Evolutionary conservation across 2,329 filamentous ascomycete species (phyloP), one percentile per base, ranked within the genome.

Genomic region (Karstenula rhodostoma): DNA sequence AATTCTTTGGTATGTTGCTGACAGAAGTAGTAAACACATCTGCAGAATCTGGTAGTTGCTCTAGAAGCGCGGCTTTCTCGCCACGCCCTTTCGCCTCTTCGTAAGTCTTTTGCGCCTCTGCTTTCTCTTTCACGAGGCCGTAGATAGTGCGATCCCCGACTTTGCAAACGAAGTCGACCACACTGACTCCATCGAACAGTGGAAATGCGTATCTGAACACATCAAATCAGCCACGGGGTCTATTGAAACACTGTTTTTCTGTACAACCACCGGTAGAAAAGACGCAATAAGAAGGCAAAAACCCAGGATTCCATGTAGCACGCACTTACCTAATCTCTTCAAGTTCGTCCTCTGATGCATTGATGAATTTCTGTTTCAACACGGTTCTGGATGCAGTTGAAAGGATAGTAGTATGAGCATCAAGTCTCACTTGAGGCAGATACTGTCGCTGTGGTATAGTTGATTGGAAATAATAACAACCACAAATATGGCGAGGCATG

Each of bases 11-110:
- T 1, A 92, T 82, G 64, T 90, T 91, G 23, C 89, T 89, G 1
- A 93, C 77, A 0, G 82, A 85, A 0, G 89, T 89, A 5, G 82
- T 86, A 70, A 91, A 92, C 35, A 90, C 84, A 67, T 92, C 89
- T 2, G 84, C 80, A 1, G 86, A 81, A 25, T 83, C 76, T 0
- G 81, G 78, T 0, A 86, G 79, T 68, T 89, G 86, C 65, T 90
- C 85, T 1, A 92, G 77, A 8, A 92, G 79, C 0, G 85, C 89
- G 1, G 90, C 88, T 0, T 83, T 84, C 67, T 90, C 79, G 1
- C 88, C 86, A 2, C 80, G 77, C 6, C 79, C 77, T 8, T 87
- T 80, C 1, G 89, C 90, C 1, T 83, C 74, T 9, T 87, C 65
- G 70, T 87, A 92, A 0, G 82, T 84, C 19, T 82, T 74, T 54